A percentile compares a stretch with the other conserved stretches of the same genome.
These are phyloP conservation scores for Dionaea muscipula DNA, from an alignment of 179 eudicot species.

Conservation along the genomic window DNA sequence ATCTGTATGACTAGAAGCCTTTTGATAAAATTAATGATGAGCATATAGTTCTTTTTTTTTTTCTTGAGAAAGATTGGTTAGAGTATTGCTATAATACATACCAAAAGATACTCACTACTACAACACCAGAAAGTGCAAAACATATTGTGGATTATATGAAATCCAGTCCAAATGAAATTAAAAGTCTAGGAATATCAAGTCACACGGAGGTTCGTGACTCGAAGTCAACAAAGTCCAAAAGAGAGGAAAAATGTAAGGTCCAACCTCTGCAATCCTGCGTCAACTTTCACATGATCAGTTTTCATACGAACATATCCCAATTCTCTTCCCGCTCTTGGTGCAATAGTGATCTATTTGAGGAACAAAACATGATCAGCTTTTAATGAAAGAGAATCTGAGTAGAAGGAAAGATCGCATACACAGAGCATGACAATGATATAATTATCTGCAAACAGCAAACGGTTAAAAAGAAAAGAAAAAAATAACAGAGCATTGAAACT, in stretches of 20 bases:
- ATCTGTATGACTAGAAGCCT: no score
- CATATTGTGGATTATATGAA: no score
- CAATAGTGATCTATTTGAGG: slow-evolving; percentile 52
- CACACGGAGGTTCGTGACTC: background rate
- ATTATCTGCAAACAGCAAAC: background rate
- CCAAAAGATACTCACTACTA: no score
- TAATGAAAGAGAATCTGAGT: background rate
- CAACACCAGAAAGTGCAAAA: no score
- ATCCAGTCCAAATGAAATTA: no score
- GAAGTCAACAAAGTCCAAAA: background rate
- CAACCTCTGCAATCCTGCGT: slow-evolving; percentile 66
- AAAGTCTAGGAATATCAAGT: background rate
- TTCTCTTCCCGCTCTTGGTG: slow-evolving; percentile 88
- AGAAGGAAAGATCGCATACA: background rate
- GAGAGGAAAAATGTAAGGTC: background rate
- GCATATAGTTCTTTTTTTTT: no score
- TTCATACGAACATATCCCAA: slow-evolving; percentile 75
- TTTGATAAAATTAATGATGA: no score
- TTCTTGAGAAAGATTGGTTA: no score
- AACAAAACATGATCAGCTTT: slow-evolving; percentile 4
- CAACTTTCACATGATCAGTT: slow-evolving; percentile 54
- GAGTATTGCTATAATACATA: no score
- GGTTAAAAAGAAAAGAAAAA: no score
- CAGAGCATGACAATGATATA: background rate
- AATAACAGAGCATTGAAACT: background rate